Percentiles rank a stretch among this genome's conserved stretches.
Evolutionary conservation across 169 alveolate genomes (phyloP).

Genomic region (Plasmodium gonderi): DNA sequence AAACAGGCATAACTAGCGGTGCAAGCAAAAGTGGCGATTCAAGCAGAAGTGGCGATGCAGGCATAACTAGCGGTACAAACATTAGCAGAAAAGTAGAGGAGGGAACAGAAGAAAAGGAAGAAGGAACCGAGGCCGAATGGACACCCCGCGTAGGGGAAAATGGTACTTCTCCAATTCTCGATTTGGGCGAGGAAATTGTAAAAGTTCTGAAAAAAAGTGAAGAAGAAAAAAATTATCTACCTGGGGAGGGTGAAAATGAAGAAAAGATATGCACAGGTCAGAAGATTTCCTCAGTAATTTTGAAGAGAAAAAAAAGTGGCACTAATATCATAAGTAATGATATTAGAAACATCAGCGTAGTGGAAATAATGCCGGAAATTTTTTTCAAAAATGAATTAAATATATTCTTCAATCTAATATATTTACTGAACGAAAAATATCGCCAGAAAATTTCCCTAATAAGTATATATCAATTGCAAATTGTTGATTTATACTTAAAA

Average conservation of each 20-base stretch:
- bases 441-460: slow-evolving; percentile 42
- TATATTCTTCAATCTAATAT: slow-evolving; percentile 57
- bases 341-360: background rate
- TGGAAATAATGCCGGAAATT: background rate
- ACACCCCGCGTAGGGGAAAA: background rate
- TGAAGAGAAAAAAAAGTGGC: too few relatives aligned
- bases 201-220: too few relatives aligned
- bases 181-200: too few relatives aligned
- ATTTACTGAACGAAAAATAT: slow-evolving; percentile 56
- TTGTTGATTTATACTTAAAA: slow-evolving; percentile 51
- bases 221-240: too few relatives aligned
- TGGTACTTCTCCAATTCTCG: too few relatives aligned
- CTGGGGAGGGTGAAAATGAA: too few relatives aligned
- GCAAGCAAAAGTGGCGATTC: background rate
- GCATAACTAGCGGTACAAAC: background rate
- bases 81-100: background rate
- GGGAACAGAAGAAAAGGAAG: background rate
- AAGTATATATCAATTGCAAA: slow-evolving; percentile 54
- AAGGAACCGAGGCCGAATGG: background rate
- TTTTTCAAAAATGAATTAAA: slow-evolving; percentile 57
- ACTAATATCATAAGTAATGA: background rate
- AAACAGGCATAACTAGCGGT: background rate
- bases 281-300: too few relatives aligned
- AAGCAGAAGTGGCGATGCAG: background rate
- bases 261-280: too few relatives aligned